Evolutionary conservation across 352 stramenopile genomes (phyloP), one percentile per base, ranked within the genome.

Genomic region (Pythium periplocum): DNA sequence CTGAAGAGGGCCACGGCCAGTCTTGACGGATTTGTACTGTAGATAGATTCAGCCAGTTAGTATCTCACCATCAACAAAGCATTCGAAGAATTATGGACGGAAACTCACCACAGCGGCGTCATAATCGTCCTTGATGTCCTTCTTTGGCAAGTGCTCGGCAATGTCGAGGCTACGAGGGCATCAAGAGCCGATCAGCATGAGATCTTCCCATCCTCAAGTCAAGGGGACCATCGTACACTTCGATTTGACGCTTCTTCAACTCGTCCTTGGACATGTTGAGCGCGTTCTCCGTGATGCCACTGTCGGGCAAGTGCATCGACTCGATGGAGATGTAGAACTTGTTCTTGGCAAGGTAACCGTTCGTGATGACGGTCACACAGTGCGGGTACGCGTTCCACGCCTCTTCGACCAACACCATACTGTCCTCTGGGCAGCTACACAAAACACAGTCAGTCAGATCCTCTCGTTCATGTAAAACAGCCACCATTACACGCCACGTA

Each of bases 281-380:
- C 17, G 73, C 79, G 51, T 94, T 94, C 38, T 87, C 83, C 33
- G 68, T 73, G 44, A 83, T 64, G 12, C 76, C 73, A 10, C 53
- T 49, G 61, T 87, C 83, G 4, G 80, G 57, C 42, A 87, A 55
- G 62, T 93, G 83, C 55, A 85, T 58, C 31, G 83, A 91, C 54
- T 93, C 83, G 47, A 93, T 93, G 48, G 60, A 86, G 50, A 93
- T 93, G 67, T 83, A 90, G 51, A 93, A 93, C 71, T 91, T 91
- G 62, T 90, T 76, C 64, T 94, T 92, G 12, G 80, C 68, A 39
- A 94, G 52, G 64, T 90, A 94, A 33, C 83, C 83, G 51, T 90
- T 93, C 32, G 77, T 76, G 56, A 94, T 90, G 52, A 94, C 78
- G 44, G 84, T 94, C 52, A 92, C 70, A 47, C 84, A 94, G 69